Conservation (phyloP, 148 eudicot genomes). For the Fallopia convolvulus region DNA sequence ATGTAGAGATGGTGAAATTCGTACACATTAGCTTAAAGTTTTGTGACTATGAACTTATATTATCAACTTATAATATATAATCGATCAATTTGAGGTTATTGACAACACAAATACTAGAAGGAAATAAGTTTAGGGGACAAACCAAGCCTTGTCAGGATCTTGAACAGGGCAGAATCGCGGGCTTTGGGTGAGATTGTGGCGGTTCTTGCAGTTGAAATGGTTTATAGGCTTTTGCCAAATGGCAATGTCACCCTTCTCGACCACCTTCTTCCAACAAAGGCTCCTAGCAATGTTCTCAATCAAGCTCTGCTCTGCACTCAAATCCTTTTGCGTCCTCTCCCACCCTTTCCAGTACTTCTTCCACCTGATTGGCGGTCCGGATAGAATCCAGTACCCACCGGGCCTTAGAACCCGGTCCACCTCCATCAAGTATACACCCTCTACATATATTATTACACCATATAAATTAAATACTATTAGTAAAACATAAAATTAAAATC, state of each 20-base stretch:
- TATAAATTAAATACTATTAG: background rate
- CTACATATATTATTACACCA: background rate
- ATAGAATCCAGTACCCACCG: background rate
- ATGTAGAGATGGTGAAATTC: no score
- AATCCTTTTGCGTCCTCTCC: background rate
- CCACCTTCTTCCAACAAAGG: background rate
- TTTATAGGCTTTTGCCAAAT: background rate
- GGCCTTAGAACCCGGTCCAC: conserved; percentile 6
- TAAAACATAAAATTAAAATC: background rate
- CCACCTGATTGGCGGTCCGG: background rate
- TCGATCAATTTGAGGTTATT: no score
- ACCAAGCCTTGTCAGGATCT: conserved; percentile 73
- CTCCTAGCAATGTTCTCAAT: background rate
- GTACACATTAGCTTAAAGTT: no score
- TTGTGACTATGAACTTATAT: no score
- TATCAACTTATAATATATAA: no score
- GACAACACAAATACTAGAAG: no score
- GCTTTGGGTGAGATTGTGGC: background rate
- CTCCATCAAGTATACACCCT: background rate
- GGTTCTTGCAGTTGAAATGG: conserved; percentile 1
- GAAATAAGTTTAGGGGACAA: conserved; percentile 11
- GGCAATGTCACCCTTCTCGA: background rate
- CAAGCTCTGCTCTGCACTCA: background rate
- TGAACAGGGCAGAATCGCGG: conserved; percentile 37
- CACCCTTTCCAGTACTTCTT: background rate